phyloP scores from a whole-genome alignment of 2,329 filamentous ascomycete species.

The Harringtonia lauricola region DNA sequence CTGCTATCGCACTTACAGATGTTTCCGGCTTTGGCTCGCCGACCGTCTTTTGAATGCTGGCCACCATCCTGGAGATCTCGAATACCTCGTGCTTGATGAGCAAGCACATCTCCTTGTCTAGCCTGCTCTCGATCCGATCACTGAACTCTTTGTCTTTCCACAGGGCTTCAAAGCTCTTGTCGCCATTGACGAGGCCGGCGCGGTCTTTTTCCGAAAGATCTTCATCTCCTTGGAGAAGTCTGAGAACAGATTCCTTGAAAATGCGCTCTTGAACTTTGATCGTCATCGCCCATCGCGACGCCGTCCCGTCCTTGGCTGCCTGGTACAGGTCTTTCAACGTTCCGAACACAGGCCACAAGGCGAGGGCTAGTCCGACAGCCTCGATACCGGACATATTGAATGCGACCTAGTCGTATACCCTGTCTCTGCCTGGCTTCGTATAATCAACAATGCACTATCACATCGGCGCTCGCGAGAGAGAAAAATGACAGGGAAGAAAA shows the following conservation, averaged over 20 bases:
- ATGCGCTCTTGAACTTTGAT: constrained; percentile 11
- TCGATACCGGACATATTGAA: constrained; percentile 10
- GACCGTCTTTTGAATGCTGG: neutral
- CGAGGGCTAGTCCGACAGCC: constrained; percentile 8
- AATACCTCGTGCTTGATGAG: constrained; percentile 8
- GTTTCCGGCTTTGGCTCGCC: constrained; percentile 4
- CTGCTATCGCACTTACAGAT: neutral
- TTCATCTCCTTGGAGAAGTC: constrained; percentile 9
- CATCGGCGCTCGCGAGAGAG: neutral
- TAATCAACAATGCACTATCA: neutral
- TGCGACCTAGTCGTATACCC: no score
- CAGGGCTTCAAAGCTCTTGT: constrained; percentile 6
- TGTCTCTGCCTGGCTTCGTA: no score
- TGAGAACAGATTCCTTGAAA: constrained; percentile 10
- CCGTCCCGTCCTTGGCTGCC: constrained; percentile 5
- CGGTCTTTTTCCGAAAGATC: constrained; percentile 10
- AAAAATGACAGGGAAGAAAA: neutral
- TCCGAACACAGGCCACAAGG: constrained; percentile 9
- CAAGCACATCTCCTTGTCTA: constrained; percentile 7
- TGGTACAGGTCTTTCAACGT: constrained; percentile 7
- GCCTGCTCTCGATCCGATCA: constrained; percentile 6
- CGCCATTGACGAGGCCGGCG: constrained; percentile 7
- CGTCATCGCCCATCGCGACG: constrained; percentile 4
- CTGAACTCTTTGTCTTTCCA: constrained; percentile 10
- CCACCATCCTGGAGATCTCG: constrained; percentile 7